These are phyloP conservation scores for Paramarasmius palmivorus DNA, from an alignment of 1,284 basidiomycete genomes.

Conservation along the genomic window DNA sequence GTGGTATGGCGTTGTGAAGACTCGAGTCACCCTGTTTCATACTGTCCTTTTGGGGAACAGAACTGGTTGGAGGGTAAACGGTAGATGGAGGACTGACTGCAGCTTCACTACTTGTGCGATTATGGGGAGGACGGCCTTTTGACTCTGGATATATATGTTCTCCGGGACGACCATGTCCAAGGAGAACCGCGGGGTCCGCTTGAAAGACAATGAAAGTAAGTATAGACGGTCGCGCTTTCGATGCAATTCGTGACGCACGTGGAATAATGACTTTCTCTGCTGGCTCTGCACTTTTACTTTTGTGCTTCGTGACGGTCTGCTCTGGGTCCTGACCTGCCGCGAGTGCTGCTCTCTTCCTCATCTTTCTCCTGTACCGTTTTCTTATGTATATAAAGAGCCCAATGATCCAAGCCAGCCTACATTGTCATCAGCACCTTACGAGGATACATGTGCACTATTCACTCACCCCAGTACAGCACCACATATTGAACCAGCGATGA, in stretches of 20 bases:
- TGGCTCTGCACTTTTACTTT: conserved; percentile 25
- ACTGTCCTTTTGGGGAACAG: neutral
- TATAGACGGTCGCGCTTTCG: neutral
- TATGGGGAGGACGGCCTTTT: neutral
- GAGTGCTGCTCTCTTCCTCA: conserved; percentile 35
- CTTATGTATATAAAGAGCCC: conserved; percentile 46
- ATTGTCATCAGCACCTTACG: neutral
- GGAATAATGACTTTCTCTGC: conserved; percentile 57
- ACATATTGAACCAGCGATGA: conserved; percentile 63
- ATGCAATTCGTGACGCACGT: conserved; percentile 20
- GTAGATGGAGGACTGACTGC: too few species aligned
- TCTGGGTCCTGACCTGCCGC: conserved; percentile 31
- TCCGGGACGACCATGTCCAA: conserved; percentile 47
- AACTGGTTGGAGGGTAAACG: neutral
- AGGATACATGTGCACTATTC: neutral
- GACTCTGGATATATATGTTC: conserved; percentile 36
- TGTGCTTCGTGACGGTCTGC: conserved; percentile 24
- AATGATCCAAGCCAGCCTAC: conserved; percentile 50
- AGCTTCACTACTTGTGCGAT: neutral
- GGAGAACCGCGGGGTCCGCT: conserved; percentile 61
- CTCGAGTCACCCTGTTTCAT: too few species aligned
- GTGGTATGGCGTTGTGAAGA: neutral
- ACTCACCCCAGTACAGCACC: conserved; percentile 49
- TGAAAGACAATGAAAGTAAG: neutral
- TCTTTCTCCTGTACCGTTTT: conserved; percentile 41